Conservation (phyloP, 371 early-diverging fungal genomes). For the Gilbertella persicaria region DNA sequence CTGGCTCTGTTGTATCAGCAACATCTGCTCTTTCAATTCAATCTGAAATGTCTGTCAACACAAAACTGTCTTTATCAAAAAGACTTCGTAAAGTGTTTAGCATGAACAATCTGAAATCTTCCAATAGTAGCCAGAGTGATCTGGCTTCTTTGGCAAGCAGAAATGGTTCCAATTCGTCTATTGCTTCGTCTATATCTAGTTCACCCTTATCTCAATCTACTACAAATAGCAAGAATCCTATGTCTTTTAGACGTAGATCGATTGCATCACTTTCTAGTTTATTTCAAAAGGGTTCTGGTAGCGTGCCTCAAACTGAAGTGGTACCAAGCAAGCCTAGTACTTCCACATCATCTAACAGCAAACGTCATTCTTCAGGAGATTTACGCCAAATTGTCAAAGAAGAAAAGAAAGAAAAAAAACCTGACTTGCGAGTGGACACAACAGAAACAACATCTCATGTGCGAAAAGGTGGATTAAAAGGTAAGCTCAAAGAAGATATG, state of each 20-base stretch:
- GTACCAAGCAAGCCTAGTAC: conserved; percentile 5
- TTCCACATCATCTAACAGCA: conserved; percentile 4
- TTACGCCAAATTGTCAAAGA: conserved; percentile 25
- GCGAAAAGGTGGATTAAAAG: conserved; percentile 34
- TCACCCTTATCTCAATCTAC: conserved; percentile 11
- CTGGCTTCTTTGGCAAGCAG: conserved; percentile 4
- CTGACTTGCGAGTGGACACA: conserved; percentile 36
- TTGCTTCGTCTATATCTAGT: conserved; percentile 8
- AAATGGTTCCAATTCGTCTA: conserved; percentile 15
- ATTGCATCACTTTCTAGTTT: conserved; percentile 41
- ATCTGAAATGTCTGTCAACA: conserved; percentile 30
- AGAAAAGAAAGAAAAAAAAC: conserved; percentile 26
- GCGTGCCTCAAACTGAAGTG: conserved; percentile 7
- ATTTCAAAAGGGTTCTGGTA: conserved; percentile 24
- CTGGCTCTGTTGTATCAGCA: conserved; percentile 16
- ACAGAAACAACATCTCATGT: conserved; percentile 5
- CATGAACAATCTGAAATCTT: conserved; percentile 36
- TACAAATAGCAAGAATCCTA: background rate
- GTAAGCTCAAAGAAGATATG: conserved; percentile 12
- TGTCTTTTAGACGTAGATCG: conserved; percentile 43
- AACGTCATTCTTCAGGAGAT: conserved; percentile 30
- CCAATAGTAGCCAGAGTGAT: conserved; percentile 9
- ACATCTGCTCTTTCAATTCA: conserved; percentile 40
- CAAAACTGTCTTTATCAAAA: conserved; percentile 47
- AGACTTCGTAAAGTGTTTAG: conserved; percentile 54